These are phyloP conservation scores for Collariella sp. DNA, from an alignment of 495 filamentous ascomycete genomes.

Conservation along the genomic window DNA sequence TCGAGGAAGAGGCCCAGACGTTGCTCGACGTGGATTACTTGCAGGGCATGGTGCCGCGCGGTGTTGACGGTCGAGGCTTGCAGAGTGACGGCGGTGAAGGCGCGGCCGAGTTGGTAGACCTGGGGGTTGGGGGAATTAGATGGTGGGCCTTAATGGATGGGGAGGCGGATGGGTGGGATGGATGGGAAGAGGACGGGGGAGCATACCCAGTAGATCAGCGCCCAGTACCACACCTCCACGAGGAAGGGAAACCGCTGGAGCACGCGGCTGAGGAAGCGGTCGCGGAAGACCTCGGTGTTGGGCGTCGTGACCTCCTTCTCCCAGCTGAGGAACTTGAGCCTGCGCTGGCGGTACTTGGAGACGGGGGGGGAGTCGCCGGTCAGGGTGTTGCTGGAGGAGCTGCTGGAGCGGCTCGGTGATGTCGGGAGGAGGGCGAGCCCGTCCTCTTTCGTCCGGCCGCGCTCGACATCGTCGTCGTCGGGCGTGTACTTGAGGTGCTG, in stretches of 20 bases:
- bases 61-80: slow-evolving; percentile 45
- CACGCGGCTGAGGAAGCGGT: slow-evolving; percentile 37
- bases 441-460: neutral
- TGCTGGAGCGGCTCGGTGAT: slow-evolving; percentile 12
- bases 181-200: slow-evolving; percentile 11
- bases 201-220: slow-evolving; percentile 59
- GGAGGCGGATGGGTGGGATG: neutral
- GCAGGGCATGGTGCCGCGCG: slow-evolving; percentile 45
- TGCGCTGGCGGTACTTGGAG: slow-evolving; percentile 16
- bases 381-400: slow-evolving; percentile 17
- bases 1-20: slow-evolving; percentile 56
- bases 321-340: slow-evolving; percentile 19
- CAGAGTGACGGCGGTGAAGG: slow-evolving; percentile 50
- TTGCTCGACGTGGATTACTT: slow-evolving; percentile 52
- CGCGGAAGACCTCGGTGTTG: slow-evolving; percentile 22
- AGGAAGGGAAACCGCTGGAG: slow-evolving; percentile 65
- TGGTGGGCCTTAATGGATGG: neutral
- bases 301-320: slow-evolving; percentile 20
- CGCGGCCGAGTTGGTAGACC: slow-evolving; percentile 32
- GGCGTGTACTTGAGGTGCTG: slow-evolving; percentile 19
- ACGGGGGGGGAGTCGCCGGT: slow-evolving; percentile 3
- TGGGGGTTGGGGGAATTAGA: neutral
- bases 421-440: neutral
- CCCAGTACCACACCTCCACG: slow-evolving; percentile 78
- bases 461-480: slow-evolving; percentile 6